These are phyloP conservation scores for Neonectria magnoliae DNA, from an alignment of 2,329 filamentous ascomycete genomes.

Conservation along the genomic window DNA sequence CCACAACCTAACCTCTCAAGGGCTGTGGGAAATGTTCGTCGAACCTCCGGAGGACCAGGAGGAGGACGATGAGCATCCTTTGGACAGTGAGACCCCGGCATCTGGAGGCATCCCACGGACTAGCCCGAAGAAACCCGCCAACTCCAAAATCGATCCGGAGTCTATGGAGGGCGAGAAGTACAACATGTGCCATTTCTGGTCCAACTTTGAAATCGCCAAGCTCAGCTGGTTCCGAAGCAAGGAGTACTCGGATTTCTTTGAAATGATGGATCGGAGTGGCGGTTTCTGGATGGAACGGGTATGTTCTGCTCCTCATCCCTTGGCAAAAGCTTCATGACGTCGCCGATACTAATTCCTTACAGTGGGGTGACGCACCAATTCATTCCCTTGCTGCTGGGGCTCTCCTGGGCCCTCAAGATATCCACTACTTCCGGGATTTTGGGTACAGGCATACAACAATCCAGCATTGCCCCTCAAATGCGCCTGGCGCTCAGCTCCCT, in stretches of 20 bases:
- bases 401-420: slow-evolving; percentile 81
- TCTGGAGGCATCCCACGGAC: slow-evolving; percentile 84
- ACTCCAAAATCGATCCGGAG: slow-evolving; percentile 88
- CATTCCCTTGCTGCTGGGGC: slow-evolving; percentile 95
- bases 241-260: slow-evolving; percentile 96
- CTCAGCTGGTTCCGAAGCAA: slow-evolving; percentile 97
- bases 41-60: slow-evolving; percentile 76
- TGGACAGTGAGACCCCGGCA: slow-evolving; percentile 72
- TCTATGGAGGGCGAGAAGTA: slow-evolving; percentile 97
- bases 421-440: slow-evolving; percentile 99
- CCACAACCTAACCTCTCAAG: slow-evolving; percentile 90
- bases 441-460: slow-evolving; percentile 99
- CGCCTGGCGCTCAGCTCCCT: slow-evolving; percentile 85
- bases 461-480: slow-evolving; percentile 97
- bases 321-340: neutral
- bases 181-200: slow-evolving; percentile 99
- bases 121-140: slow-evolving; percentile 74
- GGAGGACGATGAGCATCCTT: slow-evolving; percentile 66
- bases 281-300: slow-evolving; percentile 99
- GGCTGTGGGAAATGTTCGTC: slow-evolving; percentile 98
- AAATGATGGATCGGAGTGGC: slow-evolving; percentile 98
- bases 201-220: slow-evolving; percentile 97
- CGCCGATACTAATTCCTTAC: slow-evolving; percentile 38
- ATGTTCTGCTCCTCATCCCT: slow-evolving; percentile 44
- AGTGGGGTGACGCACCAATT: slow-evolving; percentile 99